Evolutionary conservation across 108 stramenopile genomes (phyloP), one percentile per base, ranked within the genome.

Genomic region (Skeletonema potamos): DNA sequence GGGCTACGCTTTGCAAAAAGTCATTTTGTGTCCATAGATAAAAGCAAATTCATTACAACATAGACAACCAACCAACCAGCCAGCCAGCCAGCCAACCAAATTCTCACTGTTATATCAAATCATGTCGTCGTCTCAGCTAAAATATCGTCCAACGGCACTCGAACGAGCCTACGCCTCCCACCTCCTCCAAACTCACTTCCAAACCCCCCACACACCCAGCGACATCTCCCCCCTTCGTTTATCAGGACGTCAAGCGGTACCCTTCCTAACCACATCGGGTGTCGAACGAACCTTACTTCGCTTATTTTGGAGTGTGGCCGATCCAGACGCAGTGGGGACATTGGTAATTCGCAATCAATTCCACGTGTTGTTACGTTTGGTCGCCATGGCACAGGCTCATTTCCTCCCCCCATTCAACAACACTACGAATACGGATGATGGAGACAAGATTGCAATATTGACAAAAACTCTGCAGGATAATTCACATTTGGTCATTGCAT

Each of bases 371-470:
- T 59, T 90, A 20, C 77, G 89, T 17, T 58, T 87, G 22, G 73
- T 87, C 6, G 82, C 89, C 48, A 71, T 90, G 86, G 87, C 85
- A 20, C 89, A 90, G 62, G 65, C 76, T 0, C 70, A 79, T 34
- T 44, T 83, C 20, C 59, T 87, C 33, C 66, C 68, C 2, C 69
- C 62, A 0, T 24, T 68, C n/a, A 3, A 37, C 10, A 11, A 12
- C 10, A 2, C 39, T 11, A 3, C 39, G 30, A 32, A 32, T 18
- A 13, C 62, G 8, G 0, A 18, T 18, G 17, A 26, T 17, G 39
- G 32, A 20, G 54, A 51, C 17, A 37, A 59, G 2, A 39, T 39
- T 11, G 18, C 9, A 24, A 18, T 44, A n/a, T 18, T 74, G 58
- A 62, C 32, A 46, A 62, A 74, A 8, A 36, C 59, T 13, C 27